Conservation (phyloP, 176 grass and related monocot genomes). For the Lolium perenne region DNA sequence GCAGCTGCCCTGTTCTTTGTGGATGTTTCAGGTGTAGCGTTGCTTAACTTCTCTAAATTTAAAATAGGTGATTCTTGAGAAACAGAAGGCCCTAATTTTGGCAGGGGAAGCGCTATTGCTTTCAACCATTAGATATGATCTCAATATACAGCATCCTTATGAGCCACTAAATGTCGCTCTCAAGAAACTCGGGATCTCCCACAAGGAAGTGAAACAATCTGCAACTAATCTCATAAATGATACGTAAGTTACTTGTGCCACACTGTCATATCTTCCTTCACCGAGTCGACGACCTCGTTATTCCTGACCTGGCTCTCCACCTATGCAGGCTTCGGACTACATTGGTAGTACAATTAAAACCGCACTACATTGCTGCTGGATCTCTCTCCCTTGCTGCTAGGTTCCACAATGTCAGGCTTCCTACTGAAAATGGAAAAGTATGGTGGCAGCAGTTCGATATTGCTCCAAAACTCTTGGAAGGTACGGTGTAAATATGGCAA, state of each 20-base stretch:
- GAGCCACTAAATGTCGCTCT: slow-evolving; percentile 62
- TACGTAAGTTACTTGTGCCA: slow-evolving; percentile 39
- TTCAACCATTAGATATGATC: slow-evolving; percentile 73
- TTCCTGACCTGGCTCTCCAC: slow-evolving; percentile 30
- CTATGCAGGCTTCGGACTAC: slow-evolving; percentile 53
- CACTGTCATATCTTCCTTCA: slow-evolving; percentile 25
- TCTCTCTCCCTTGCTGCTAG: slow-evolving; percentile 54
- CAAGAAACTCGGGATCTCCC: slow-evolving; percentile 54
- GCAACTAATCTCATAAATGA: slow-evolving; percentile 64
- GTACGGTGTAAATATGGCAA: slow-evolving; percentile 15
- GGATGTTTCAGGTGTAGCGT: background rate
- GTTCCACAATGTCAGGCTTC: slow-evolving; percentile 46
- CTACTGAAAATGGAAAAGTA: slow-evolving; percentile 43
- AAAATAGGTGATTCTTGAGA: slow-evolving; percentile 58
- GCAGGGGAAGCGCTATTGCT: slow-evolving; percentile 68
- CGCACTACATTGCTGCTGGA: slow-evolving; percentile 66
- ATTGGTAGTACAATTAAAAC: slow-evolving; percentile 61
- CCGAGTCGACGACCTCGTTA: slow-evolving; percentile 20
- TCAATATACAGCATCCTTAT: slow-evolving; percentile 70
- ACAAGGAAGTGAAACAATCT: slow-evolving; percentile 58
- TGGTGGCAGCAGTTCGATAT: slow-evolving; percentile 71
- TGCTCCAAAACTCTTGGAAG: slow-evolving; percentile 55
- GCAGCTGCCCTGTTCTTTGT: slow-evolving; percentile 10
- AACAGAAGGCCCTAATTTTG: slow-evolving; percentile 64
- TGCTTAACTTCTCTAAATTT: slow-evolving; percentile 17